These are phyloP conservation scores for Sphaerulina vaccinii DNA, from an alignment of 2,329 filamentous ascomycete species.

Conservation along the genomic window DNA sequence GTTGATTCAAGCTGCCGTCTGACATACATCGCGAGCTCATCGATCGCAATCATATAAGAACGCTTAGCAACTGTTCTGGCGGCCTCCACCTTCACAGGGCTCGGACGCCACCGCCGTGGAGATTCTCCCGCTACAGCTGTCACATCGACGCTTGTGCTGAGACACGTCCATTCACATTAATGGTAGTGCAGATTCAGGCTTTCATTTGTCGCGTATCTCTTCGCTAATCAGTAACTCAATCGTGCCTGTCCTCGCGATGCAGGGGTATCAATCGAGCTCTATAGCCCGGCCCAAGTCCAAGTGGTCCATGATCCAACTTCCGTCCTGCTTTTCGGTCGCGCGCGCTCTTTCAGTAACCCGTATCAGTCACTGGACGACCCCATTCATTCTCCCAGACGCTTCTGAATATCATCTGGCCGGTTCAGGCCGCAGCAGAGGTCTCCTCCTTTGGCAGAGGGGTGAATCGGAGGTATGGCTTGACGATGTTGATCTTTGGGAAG, in stretches of 20 bases:
- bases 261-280: slow-evolving; percentile 11
- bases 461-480: slow-evolving; percentile 63
- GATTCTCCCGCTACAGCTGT: too few relatives aligned
- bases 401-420: slow-evolving; percentile 23
- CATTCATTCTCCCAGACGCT: slow-evolving; percentile 30
- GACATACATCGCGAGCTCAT: too few relatives aligned
- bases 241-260: background rate
- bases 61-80: too few relatives aligned
- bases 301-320: background rate
- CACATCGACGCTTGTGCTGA: too few relatives aligned
- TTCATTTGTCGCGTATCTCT: slow-evolving; percentile 10
- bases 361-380: slow-evolving; percentile 17
- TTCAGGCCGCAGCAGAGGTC: slow-evolving; percentile 49
- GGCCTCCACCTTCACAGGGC: too few relatives aligned
- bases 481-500: slow-evolving; percentile 60
- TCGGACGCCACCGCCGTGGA: too few relatives aligned
- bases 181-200: background rate
- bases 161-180: background rate
- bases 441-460: slow-evolving; percentile 60
- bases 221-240: background rate
- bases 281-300: background rate
- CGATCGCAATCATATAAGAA: too few relatives aligned
- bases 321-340: background rate
- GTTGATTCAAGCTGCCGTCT: too few relatives aligned
- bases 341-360: slow-evolving; percentile 7